These are phyloP conservation scores for Sclerotinia trifoliorum DNA, from an alignment of 2,329 filamentous ascomycete species.

Conservation along the genomic window DNA sequence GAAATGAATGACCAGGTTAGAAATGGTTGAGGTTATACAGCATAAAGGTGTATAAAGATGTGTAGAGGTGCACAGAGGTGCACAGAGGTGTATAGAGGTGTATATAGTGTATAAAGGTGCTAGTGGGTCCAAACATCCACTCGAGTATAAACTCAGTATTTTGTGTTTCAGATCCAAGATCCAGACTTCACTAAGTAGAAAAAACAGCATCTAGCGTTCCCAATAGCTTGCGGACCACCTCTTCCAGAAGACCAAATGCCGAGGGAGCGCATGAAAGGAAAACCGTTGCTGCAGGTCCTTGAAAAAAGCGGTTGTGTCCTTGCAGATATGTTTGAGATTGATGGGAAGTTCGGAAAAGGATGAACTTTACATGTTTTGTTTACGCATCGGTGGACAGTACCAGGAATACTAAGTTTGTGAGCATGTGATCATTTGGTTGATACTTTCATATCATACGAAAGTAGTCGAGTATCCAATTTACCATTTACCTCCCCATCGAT, in stretches of 20 bases:
- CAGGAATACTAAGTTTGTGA: too few species aligned
- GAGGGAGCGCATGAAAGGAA: background rate
- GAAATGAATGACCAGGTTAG: background rate
- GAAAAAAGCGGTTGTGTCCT: background rate
- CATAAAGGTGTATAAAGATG: too few species aligned
- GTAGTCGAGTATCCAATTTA: background rate
- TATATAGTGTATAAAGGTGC: background rate
- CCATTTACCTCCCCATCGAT: background rate
- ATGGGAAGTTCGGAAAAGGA: background rate
- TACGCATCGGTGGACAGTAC: background rate
- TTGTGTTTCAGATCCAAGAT: background rate
- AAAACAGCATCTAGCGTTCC: background rate
- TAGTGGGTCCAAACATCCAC: background rate
- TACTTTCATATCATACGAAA: background rate
- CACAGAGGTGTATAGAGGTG: background rate
- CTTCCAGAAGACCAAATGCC: background rate
- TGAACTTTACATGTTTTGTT: background rate
- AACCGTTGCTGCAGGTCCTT: background rate
- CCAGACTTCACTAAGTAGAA: background rate
- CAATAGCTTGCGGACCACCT: background rate
- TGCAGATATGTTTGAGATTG: background rate
- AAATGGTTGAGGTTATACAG: slow-evolving; percentile 2
- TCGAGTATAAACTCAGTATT: background rate
- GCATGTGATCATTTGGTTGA: background rate
- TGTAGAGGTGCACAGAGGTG: background rate